Conservation (phyloP, 202 grass and related monocot species). For the Elaeis oleifera region DNA sequence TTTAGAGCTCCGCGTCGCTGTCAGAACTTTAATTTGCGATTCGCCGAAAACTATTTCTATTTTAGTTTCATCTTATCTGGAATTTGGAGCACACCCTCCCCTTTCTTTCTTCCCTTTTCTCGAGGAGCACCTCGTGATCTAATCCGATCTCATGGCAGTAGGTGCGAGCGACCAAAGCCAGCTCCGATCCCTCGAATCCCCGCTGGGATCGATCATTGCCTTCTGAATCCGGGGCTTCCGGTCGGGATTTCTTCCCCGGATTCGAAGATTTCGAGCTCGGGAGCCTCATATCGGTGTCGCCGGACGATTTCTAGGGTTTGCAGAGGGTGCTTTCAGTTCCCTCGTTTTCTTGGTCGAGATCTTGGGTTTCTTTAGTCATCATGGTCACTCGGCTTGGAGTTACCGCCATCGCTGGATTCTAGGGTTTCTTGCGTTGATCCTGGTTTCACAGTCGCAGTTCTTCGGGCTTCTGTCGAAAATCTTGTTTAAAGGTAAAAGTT, state of each 20-base stretch:
- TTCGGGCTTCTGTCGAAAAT: not conserved
- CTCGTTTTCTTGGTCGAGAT: slow-evolving; percentile 8
- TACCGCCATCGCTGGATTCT: too few relatives aligned
- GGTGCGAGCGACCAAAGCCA: not conserved
- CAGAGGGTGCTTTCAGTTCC: slow-evolving; percentile 1
- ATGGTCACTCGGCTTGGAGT: not conserved
- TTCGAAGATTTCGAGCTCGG: slow-evolving; percentile 16
- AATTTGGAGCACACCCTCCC: too few relatives aligned
- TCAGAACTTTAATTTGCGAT: too few relatives aligned
- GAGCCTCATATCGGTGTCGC: slow-evolving; percentile 30
- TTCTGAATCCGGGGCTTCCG: not conserved
- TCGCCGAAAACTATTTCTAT: too few relatives aligned
- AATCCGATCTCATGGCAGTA: not conserved
- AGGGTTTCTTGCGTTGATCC: not conserved
- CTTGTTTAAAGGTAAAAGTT: not conserved
- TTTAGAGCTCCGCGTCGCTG: too few relatives aligned
- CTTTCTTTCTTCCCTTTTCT: too few relatives aligned
- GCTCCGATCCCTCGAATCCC: not conserved
- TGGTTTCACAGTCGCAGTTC: not conserved
- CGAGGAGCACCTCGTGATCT: too few relatives aligned
- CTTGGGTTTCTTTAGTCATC: not conserved
- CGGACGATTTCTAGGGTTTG: not conserved
- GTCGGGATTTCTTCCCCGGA: slow-evolving; percentile 24
- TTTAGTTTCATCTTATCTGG: too few relatives aligned
- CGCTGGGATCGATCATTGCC: not conserved